Conservation (phyloP, 2,329 filamentous ascomycete species). For the Penicillium sp. region DNA sequence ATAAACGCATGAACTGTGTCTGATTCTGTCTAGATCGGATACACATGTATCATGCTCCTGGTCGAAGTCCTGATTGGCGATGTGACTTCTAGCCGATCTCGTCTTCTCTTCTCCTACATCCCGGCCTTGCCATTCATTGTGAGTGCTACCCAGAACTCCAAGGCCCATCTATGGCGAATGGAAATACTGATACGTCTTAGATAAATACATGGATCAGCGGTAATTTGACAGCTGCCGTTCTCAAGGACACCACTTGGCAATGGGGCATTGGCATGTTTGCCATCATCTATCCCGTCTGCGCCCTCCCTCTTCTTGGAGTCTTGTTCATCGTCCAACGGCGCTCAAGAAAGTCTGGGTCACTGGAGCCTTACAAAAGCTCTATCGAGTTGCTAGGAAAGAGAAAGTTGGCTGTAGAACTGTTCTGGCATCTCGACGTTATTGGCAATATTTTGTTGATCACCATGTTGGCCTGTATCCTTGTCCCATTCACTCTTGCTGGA, state of each 20-base stretch:
- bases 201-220: constrained; percentile 66
- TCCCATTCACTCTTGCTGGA: constrained; percentile 59
- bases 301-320: constrained; percentile 55
- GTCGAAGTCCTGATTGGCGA: constrained; percentile 66
- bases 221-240: constrained; percentile 53
- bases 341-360: constrained; percentile 52
- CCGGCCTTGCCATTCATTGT: constrained; percentile 58
- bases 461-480: constrained; percentile 53
- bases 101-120: constrained; percentile 66
- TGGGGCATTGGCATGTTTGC: constrained; percentile 67
- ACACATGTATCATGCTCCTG: constrained; percentile 60
- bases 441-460: constrained; percentile 55
- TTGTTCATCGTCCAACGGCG: constrained; percentile 53
- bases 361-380: constrained; percentile 48
- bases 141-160: constrained; percentile 6
- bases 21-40: constrained; percentile 50
- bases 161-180: not conserved
- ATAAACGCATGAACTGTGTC: not conserved
- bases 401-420: constrained; percentile 46
- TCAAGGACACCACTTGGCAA: constrained; percentile 54
- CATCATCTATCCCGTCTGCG: constrained; percentile 59
- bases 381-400: constrained; percentile 44
- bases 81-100: constrained; percentile 61
- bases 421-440: constrained; percentile 57
- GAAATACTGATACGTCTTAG: not conserved